A percentile compares a stretch with the other conserved stretches of the same genome.
These are phyloP conservation scores for Alternaria sp. DNA, from an alignment of 2,329 filamentous ascomycete species.

Conservation along the genomic window DNA sequence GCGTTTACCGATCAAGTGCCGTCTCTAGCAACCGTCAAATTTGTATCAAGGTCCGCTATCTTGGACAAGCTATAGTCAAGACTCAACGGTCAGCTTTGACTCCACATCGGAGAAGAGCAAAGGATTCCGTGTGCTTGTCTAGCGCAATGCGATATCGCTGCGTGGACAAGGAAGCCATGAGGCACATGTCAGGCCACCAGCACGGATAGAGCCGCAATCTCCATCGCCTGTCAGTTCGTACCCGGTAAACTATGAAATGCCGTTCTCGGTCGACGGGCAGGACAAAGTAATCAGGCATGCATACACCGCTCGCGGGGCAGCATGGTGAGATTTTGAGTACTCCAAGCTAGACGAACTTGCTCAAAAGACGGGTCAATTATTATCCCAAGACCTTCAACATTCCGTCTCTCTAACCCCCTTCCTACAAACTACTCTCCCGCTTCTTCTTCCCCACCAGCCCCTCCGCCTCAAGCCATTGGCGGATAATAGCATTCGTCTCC, in stretches of 20 bases:
- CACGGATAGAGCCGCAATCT: constrained; percentile 16
- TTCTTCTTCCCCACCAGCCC: constrained; percentile 45
- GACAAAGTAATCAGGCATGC: not conserved
- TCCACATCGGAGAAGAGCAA: not conserved
- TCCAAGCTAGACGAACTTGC: not conserved
- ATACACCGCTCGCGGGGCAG: not conserved
- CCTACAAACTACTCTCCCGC: constrained; percentile 53
- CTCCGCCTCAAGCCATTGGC: constrained; percentile 69
- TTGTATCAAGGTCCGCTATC: not conserved
- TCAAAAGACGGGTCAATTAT: not conserved
- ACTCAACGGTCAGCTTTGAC: not conserved
- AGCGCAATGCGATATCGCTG: constrained; percentile 4
- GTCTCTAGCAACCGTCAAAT: not conserved
- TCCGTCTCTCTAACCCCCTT: not conserved
- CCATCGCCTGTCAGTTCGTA: not conserved
- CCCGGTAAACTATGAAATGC: not conserved
- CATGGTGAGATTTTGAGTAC: not conserved
- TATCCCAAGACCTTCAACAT: not conserved
- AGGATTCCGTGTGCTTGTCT: not conserved
- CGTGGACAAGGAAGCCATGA: not conserved
- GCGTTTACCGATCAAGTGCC: constrained; percentile 1
- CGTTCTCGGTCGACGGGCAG: not conserved
- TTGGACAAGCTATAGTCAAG: not conserved
- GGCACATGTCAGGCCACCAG: constrained; percentile 1
- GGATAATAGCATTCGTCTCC: constrained; percentile 72